A percentile compares a stretch with the other conserved stretches of the same genome.
Evolutionary conservation across 2,329 filamentous ascomycete species (phyloP).

Genomic region (Paraphaeosphaeria minitans): DNA sequence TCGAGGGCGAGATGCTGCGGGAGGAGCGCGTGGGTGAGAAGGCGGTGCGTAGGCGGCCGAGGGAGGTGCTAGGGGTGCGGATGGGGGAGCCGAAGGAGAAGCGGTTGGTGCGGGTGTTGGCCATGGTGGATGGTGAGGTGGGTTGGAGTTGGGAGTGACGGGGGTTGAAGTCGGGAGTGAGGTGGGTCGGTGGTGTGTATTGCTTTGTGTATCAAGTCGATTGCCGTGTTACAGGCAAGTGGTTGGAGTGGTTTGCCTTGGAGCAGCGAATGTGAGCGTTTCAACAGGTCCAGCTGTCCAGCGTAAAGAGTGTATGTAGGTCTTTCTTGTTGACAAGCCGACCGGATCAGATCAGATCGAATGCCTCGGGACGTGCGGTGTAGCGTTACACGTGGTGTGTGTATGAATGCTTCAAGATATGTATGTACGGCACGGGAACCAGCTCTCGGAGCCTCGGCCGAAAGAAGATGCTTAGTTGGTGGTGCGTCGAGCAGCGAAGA

Average conservation of each 20-base stretch:
- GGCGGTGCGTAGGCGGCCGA: conserved; percentile 42
- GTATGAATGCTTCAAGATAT: not conserved
- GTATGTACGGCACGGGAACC: conserved; percentile 11
- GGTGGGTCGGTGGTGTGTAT: not conserved
- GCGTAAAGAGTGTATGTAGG: conserved; percentile 7
- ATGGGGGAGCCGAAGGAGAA: conserved; percentile 36
- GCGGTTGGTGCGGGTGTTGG: conserved; percentile 44
- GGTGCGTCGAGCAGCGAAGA: conserved; percentile 1
- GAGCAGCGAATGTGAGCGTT: conserved; percentile 16
- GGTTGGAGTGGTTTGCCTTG: not conserved
- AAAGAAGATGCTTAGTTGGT: not conserved
- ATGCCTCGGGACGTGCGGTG: not conserved
- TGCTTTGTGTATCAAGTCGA: conserved; percentile 2
- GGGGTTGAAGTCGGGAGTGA: not conserved
- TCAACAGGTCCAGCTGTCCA: conserved; percentile 26
- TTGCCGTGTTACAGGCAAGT: conserved; percentile 18
- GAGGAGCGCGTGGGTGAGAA: conserved; percentile 41
- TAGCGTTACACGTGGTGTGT: not conserved
- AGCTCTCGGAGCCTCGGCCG: conserved; percentile 6
- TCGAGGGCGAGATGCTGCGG: conserved; percentile 34
- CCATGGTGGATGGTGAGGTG: conserved; percentile 28
- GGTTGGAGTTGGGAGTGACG: conserved; percentile 12
- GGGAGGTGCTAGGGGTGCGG: conserved; percentile 34
- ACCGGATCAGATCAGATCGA: not conserved
- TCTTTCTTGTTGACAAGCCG: not conserved